Percentiles rank a stretch among this genome's conserved stretches.
Conservation (phyloP, 1,284 basidiomycete genomes). For the Taiwanofungus camphoratus region DNA sequence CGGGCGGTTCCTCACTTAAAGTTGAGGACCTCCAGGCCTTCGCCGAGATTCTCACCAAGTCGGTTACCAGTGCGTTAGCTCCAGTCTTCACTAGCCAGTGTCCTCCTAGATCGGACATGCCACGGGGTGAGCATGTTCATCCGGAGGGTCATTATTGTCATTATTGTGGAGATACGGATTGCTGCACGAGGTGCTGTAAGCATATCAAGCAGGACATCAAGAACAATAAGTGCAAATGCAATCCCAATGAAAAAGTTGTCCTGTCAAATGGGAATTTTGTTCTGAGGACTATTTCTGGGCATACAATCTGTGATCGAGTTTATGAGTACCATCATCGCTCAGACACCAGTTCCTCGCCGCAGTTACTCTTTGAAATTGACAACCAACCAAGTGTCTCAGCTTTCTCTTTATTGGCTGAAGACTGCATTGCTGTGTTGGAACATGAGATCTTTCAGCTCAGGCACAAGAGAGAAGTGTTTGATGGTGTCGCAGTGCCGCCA, state of each 20-base stretch:
- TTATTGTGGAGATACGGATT: no score
- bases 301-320: constrained; percentile 6
- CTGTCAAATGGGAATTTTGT: constrained; percentile 3
- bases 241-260: constrained; percentile 7
- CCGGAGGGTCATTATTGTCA: no score
- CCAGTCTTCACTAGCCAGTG: no score
- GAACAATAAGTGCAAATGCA: constrained; percentile 3
- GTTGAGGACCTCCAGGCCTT: no score
- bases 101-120: no score
- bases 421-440: not conserved
- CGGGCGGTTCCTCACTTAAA: no score
- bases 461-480: not conserved
- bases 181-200: no score
- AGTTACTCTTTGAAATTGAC: not conserved
- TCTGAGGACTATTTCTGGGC: not conserved
- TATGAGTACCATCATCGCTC: constrained; percentile 5
- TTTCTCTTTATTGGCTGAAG: no score
- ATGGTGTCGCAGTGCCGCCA: not conserved
- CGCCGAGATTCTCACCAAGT: no score
- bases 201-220: no score
- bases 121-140: constrained; percentile 24
- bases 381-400: no score
- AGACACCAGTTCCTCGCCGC: not conserved
- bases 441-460: not conserved
- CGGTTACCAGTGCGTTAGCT: no score